Evolutionary conservation across 768 basidiomycete species (phyloP).

Genomic region (Solioccasus polychromus): DNA sequence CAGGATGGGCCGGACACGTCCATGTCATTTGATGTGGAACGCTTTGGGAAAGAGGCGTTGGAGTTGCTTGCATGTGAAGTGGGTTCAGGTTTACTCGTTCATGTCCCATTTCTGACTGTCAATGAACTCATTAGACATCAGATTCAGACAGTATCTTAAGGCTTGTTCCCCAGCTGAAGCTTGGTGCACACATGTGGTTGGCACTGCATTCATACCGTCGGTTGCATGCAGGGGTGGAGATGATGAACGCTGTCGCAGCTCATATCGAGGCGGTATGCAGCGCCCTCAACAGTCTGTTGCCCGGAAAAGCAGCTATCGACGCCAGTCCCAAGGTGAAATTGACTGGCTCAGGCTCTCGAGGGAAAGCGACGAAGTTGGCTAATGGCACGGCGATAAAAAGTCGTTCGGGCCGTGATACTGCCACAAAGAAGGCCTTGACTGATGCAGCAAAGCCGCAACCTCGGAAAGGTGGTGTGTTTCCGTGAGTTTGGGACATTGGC

Average conservation of each 20-base stretch:
- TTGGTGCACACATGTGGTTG: slow-evolving; percentile 61
- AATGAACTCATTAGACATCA: slow-evolving; percentile 20
- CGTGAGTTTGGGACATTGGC: not conserved
- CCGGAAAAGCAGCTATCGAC: slow-evolving; percentile 12
- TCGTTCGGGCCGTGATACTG: slow-evolving; percentile 25
- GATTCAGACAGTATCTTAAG: slow-evolving; percentile 29
- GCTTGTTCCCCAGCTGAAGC: slow-evolving; percentile 47
- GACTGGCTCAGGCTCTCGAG: slow-evolving; percentile 19
- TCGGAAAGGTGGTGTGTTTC: slow-evolving; percentile 34
- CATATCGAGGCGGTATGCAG: slow-evolving; percentile 54
- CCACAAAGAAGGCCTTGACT: slow-evolving; percentile 9
- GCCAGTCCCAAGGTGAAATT: slow-evolving; percentile 19
- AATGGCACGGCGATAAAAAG: slow-evolving; percentile 33
- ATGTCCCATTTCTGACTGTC: not conserved
- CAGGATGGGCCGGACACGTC: slow-evolving; percentile 20
- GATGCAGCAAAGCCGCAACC: slow-evolving; percentile 46
- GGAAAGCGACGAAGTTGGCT: slow-evolving; percentile 6
- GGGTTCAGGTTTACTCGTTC: slow-evolving; percentile 13
- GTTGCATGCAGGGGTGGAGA: slow-evolving; percentile 35
- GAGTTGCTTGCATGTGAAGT: slow-evolving; percentile 43
- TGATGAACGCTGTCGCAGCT: slow-evolving; percentile 44
- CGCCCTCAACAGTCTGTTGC: slow-evolving; percentile 42
- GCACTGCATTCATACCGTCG: slow-evolving; percentile 68
- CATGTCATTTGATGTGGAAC: slow-evolving; percentile 28
- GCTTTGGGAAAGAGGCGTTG: slow-evolving; percentile 42